Base-by-base conservation (phyloP, 139 green algal genomes). In the Raphidocelis subcapitata region DNA sequence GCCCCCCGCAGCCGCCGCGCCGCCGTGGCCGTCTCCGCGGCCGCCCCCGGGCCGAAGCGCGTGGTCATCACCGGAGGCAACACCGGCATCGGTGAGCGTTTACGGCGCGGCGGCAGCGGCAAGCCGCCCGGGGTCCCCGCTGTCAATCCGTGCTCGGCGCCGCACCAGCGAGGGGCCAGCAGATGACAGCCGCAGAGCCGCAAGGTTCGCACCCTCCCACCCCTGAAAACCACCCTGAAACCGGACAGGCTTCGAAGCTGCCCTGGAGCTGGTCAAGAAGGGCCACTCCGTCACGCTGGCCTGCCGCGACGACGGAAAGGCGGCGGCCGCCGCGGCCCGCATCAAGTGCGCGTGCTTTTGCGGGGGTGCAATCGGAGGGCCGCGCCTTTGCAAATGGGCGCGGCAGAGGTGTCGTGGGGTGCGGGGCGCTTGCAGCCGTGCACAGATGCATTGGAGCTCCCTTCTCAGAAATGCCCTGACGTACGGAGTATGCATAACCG, bases 201-300 rank as follows among this genome's bases (percentile, higher is more conserved):
- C 21, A 37, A 47, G 10, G 28, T 16, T 8, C 3, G 4, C 55
- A n/a, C 21, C 12, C 33, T 26, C 8, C 12, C 18, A 24, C 56
- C 12, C 20, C 8, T 28, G 44, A 10, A 63, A 26, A 80, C 79
- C 24, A 73, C 62, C 56, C 8, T 86, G 82, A 57, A 75, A 81
- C 69, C 85, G 86, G 64, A 95, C 95, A 26, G 91, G 91, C 0
- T 91, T 87, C 47, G 83, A 93, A 60, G 91, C 90, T 1, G 90
- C 90, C 5, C 86, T 85, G 54, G 75, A 66, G 5, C 77, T 96
- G 33, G 59, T 61, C 0, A 29, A 56, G 5, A 37, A 91, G 47
- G 87, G 84, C 23, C 91, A 86, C 56, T 46, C 81, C 1, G 86
- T 92, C 1, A 84, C 86, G 3, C 79, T 96, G 32, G 88, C 78